A percentile compares a stretch with the other conserved stretches of the same genome.
Evolutionary conservation across 2,329 filamentous ascomycete genomes (phyloP).

Genomic region (Cryphonectria nitschkei): DNA sequence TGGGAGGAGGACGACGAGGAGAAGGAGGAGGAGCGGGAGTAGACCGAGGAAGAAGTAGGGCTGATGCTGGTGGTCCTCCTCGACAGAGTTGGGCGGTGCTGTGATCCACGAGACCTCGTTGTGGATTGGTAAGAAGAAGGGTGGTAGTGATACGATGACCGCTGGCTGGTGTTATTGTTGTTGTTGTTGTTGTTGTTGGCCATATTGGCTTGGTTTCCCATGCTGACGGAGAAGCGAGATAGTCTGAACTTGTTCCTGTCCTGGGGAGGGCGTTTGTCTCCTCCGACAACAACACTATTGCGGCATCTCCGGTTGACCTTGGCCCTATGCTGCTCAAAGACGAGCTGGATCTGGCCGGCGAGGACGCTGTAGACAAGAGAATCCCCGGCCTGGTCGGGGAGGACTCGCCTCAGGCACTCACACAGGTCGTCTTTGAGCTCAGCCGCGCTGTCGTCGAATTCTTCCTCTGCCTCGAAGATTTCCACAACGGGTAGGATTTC

Average conservation of each 20-base stretch:
- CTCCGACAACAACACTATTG: slow-evolving; percentile 5
- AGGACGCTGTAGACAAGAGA: slow-evolving; percentile 21
- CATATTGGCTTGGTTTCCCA: background rate
- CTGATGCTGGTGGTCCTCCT: slow-evolving; percentile 20
- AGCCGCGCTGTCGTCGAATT: slow-evolving; percentile 24
- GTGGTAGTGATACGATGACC: slow-evolving; percentile 5
- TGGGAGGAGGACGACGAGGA: background rate
- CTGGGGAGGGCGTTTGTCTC: background rate
- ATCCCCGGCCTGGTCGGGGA: slow-evolving; percentile 24
- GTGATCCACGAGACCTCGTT: background rate
- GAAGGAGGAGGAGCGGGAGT: slow-evolving; percentile 11
- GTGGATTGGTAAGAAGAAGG: background rate
- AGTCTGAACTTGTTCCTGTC: slow-evolving; percentile 13
- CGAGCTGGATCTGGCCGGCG: slow-evolving; percentile 28
- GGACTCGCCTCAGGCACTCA: slow-evolving; percentile 21
- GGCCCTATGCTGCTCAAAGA: slow-evolving; percentile 28
- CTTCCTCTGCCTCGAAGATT: slow-evolving; percentile 27
- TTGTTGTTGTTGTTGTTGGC: background rate
- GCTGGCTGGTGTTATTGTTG: slow-evolving; percentile 15
- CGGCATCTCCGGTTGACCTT: slow-evolving; percentile 27
- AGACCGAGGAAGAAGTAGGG: slow-evolving; percentile 21
- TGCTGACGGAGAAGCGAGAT: slow-evolving; percentile 22
- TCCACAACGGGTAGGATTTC: slow-evolving; percentile 26
- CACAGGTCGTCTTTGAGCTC: slow-evolving; percentile 27
- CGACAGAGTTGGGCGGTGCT: slow-evolving; percentile 8